phyloP scores from a whole-genome alignment of 768 basidiomycete genomes.

The Pluteus cervinus region DNA sequence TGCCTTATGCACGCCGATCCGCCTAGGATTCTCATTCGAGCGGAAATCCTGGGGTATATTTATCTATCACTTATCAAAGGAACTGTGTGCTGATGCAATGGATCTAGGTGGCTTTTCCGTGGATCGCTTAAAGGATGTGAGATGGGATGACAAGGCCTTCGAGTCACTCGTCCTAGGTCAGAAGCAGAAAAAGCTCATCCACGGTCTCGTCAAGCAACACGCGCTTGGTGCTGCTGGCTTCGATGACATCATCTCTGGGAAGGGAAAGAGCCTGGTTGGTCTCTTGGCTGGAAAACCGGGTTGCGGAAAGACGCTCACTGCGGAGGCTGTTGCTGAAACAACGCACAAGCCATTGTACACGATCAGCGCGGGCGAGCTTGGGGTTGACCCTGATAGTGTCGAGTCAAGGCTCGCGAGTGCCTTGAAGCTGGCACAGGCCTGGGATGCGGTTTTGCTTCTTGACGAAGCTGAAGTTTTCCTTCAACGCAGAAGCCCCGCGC shows the following conservation, averaged over 20 bases:
- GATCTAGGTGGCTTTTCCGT: too few relatives aligned
- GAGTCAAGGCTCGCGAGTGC: constrained; percentile 16
- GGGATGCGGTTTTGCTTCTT: constrained; percentile 28
- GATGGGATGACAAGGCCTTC: too few relatives aligned
- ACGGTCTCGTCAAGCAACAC: too few relatives aligned
- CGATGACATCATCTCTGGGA: background rate
- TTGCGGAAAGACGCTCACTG: constrained; percentile 30
- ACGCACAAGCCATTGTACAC: constrained; percentile 22
- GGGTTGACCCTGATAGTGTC: constrained; percentile 16
- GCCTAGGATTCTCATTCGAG: background rate
- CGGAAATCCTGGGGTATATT: background rate
- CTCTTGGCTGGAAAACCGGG: constrained; percentile 27
- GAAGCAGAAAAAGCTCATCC: too few relatives aligned
- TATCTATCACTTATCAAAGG: background rate
- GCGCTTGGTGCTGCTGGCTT: background rate
- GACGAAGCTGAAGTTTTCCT: constrained; percentile 33
- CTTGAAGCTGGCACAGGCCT: constrained; percentile 22
- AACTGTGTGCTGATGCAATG: background rate
- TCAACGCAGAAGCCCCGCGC: constrained; percentile 13
- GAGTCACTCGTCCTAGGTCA: too few relatives aligned
- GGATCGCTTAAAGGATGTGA: too few relatives aligned
- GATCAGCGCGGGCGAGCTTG: constrained; percentile 27
- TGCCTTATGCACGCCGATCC: background rate
- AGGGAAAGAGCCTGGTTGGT: background rate
- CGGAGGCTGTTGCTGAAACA: constrained; percentile 26